Conservation (phyloP, 2,329 filamentous ascomycete species). For the Phyllosticta capitalensis region DNA sequence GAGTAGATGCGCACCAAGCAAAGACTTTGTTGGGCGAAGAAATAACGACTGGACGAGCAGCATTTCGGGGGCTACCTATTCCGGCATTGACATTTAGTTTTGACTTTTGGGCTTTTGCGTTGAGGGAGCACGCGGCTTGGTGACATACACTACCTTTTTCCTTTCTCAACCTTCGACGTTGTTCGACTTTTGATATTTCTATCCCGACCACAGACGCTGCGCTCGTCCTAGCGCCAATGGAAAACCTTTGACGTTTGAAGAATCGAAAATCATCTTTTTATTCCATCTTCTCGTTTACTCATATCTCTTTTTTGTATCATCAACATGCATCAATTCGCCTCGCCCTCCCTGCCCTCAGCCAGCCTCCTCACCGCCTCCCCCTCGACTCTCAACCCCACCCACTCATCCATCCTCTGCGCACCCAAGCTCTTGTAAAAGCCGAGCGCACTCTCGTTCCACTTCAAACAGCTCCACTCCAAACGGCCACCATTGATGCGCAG, state of each 20-base stretch:
- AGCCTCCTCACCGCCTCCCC: slow-evolving; percentile 54
- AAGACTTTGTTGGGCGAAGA: neutral
- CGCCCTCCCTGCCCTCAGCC: slow-evolving; percentile 7
- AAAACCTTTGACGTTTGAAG: neutral
- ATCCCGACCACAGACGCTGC: neutral
- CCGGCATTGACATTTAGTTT: neutral
- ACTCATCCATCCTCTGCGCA: slow-evolving; percentile 57
- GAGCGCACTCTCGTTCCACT: slow-evolving; percentile 88
- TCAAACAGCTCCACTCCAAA: slow-evolving; percentile 84
- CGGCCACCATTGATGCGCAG: slow-evolving; percentile 61
- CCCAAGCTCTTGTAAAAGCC: slow-evolving; percentile 64
- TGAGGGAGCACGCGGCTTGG: neutral
- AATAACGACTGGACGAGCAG: neutral
- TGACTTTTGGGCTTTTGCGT: neutral
- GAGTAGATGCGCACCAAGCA: neutral
- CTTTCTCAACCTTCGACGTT: neutral
- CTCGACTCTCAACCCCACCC: slow-evolving; percentile 68
- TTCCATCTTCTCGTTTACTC: neutral
- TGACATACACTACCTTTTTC: neutral
- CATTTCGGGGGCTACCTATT: neutral
- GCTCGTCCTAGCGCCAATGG: neutral
- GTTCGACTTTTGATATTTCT: neutral
- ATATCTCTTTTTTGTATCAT: neutral
- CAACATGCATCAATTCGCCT: neutral
- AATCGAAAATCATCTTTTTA: neutral